Base-by-base conservation (phyloP, 73 alveolate genomes). In the Paramecium tetraurelia region DNA sequence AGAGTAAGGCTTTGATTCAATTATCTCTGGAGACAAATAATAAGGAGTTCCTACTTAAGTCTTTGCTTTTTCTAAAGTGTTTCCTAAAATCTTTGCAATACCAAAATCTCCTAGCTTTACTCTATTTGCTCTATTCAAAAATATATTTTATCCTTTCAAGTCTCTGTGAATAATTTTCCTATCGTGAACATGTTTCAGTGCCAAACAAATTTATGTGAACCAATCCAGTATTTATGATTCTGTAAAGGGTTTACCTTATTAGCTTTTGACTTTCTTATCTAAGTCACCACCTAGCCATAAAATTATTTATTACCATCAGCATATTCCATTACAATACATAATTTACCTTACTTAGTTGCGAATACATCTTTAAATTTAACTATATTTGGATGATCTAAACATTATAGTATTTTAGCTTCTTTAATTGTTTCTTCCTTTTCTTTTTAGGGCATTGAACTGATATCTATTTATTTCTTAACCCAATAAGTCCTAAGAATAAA, bases 41-140 rank as follows among this genome's bases (percentile, higher is more conserved):
- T 98, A 98, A n/a, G 99, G 99, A 3, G 99, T 98, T 20, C 99
- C 99, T 7, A 98, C 98, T 44, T 93, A 95, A n/a, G 99, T 98
- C 92, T 89, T 95, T 3, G 99, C 99, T 84, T 96, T 95, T 59
- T 96, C 99, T 5, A 93, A 86, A 16, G 99, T 96, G 50, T 93
- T 97, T 18, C 58, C 58, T 8, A 46, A 46, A 46, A 46, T 3
- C 58, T 96, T 98, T 18, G 99, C 98, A 7, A 98, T 98, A 38
- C 99, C 99, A 93, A 98, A 98, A 95, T 98, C 99, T 20, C 99
- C 99, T 24, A 98, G 93, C 86, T 46, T 46, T 8, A 46, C 58
- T 46, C 58, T 46, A 46, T 46, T 95, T 75, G 95, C 95, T 89
- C 96, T 98, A 76, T 98, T 98, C 71, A 97, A 89, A 94, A 98